Conservation (phyloP, 1,284 basidiomycete species). For the Ustilago cynodontis region DNA sequence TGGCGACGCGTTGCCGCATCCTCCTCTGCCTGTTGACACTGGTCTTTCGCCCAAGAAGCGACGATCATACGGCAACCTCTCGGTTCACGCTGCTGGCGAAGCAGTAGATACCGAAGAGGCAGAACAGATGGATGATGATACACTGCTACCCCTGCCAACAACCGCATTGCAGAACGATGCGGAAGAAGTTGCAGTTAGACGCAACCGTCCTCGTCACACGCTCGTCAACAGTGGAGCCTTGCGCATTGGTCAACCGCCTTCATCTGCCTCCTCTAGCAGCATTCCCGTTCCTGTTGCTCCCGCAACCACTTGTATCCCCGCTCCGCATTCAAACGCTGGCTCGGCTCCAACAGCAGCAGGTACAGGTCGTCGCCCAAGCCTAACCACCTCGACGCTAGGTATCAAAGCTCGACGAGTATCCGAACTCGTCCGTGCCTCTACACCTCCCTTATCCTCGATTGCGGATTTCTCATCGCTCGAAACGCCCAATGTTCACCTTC, state of each 20-base stretch:
- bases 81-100: slow-evolving; percentile 27
- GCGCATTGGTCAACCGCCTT: slow-evolving; percentile 1
- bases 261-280: slow-evolving; percentile 7
- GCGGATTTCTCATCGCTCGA: slow-evolving; percentile 35
- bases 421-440: slow-evolving; percentile 41
- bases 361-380: slow-evolving; percentile 28
- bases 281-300: slow-evolving; percentile 5
- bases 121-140: slow-evolving; percentile 23
- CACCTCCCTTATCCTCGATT: slow-evolving; percentile 37
- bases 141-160: slow-evolving; percentile 15
- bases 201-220: slow-evolving; percentile 35
- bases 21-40: slow-evolving; percentile 23
- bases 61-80: slow-evolving; percentile 47
- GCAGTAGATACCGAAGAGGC: slow-evolving; percentile 3
- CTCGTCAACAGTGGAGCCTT: slow-evolving; percentile 51
- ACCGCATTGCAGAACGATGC: background rate
- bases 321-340: background rate
- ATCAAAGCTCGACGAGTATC: slow-evolving; percentile 50
- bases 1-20: slow-evolving; percentile 16
- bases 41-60: slow-evolving; percentile 42
- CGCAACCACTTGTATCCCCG: background rate
- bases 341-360: background rate
- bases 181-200: slow-evolving; percentile 15
- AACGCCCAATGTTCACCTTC: slow-evolving; percentile 26
- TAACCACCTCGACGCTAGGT: slow-evolving; percentile 35